These are phyloP conservation scores for Trichocomaceae sp. DNA, from an alignment of 2,329 filamentous ascomycete species.

Conservation along the genomic window DNA sequence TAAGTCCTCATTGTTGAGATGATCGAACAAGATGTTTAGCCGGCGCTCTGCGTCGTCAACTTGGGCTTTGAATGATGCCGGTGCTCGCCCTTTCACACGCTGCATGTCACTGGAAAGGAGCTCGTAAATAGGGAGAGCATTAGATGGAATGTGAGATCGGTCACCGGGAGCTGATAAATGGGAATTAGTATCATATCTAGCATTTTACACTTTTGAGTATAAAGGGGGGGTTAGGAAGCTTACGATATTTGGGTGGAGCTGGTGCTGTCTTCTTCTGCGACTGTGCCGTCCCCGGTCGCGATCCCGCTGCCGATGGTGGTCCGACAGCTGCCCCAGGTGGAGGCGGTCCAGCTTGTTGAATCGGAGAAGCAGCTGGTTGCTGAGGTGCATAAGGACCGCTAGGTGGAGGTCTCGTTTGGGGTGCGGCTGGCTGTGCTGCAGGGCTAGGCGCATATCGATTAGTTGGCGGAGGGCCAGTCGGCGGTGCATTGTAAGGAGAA, in stretches of 20 bases:
- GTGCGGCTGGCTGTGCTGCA: slow-evolving; percentile 48
- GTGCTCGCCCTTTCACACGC: slow-evolving; percentile 77
- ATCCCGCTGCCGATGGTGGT: slow-evolving; percentile 32
- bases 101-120: slow-evolving; percentile 79
- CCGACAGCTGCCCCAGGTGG: slow-evolving; percentile 35
- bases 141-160: slow-evolving; percentile 75
- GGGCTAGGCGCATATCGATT: slow-evolving; percentile 70
- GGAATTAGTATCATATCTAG: slow-evolving; percentile 14
- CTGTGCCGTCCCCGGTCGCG: slow-evolving; percentile 44
- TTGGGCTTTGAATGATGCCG: slow-evolving; percentile 76
- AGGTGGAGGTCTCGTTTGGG: slow-evolving; percentile 39
- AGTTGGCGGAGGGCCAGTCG: slow-evolving; percentile 59
- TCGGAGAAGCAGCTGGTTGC: slow-evolving; percentile 31
- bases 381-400: slow-evolving; percentile 57
- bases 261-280: slow-evolving; percentile 43
- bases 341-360: slow-evolving; percentile 29
- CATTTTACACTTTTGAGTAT: background rate
- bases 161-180: slow-evolving; percentile 58
- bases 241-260: slow-evolving; percentile 61
- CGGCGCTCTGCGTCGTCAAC: slow-evolving; percentile 93
- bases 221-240: slow-evolving; percentile 28
- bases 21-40: slow-evolving; percentile 88
- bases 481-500: slow-evolving; percentile 81
- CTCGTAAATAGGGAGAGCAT: slow-evolving; percentile 71
- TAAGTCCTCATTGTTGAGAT: slow-evolving; percentile 91